Evolutionary conservation across 371 early-diverging fungal genomes (phyloP).

Genomic region (Apophysomyces trapeziformis): DNA sequence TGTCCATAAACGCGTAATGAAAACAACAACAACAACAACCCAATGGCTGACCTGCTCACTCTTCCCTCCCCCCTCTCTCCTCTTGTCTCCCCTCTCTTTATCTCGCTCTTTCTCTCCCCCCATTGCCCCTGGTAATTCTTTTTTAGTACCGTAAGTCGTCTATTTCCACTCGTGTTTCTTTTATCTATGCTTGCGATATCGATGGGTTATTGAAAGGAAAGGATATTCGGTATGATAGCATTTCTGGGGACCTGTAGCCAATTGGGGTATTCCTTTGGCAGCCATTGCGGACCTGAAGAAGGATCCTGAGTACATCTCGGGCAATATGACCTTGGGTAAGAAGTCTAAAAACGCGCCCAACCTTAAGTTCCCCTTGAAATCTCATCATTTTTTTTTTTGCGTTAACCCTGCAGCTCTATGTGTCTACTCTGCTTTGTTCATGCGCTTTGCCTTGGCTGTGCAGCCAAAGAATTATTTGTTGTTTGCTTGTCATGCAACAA

Average conservation of each 20-base stretch:
- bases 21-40: not conserved
- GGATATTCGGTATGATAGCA: conserved; percentile 46
- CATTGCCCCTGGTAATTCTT: not conserved
- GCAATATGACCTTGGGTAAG: conserved; percentile 87
- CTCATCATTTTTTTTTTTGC: not conserved
- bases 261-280: conserved; percentile 96
- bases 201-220: no score
- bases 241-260: conserved; percentile 91
- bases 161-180: no score
- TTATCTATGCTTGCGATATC: no score
- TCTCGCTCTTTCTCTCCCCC: no score
- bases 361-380: not conserved
- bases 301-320: conserved; percentile 88
- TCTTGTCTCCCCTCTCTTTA: no score
- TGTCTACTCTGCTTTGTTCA: conserved; percentile 87
- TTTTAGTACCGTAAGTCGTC: conserved; percentile 36
- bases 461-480: conserved; percentile 87
- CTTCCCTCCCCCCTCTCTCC: not conserved
- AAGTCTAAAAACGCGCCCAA: not conserved
- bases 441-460: conserved; percentile 94
- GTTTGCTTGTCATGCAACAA: conserved; percentile 90
- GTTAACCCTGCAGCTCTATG: conserved; percentile 51
- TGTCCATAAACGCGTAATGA: not conserved
- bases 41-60: not conserved
- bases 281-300: conserved; percentile 92